Evolutionary conservation across 1,284 basidiomycete species (phyloP).

Genomic region (Naganishia cerealis): DNA sequence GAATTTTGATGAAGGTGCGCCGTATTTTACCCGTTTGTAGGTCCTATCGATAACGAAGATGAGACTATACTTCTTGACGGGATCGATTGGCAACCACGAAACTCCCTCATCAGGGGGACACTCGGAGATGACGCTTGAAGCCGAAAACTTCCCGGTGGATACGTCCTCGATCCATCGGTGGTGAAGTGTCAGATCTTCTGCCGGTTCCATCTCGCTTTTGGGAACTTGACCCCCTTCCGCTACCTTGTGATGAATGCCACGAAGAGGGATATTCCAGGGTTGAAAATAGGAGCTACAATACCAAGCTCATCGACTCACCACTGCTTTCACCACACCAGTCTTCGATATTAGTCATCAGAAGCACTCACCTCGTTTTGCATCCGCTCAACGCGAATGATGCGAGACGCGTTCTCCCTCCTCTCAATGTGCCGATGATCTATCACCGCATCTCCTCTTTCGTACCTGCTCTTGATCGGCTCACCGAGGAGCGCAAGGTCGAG

Average conservation of each 20-base stretch:
- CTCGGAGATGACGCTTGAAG: constrained; percentile 11
- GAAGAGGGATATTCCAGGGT: not conserved
- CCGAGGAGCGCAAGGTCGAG: not conserved
- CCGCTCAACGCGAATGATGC: constrained; percentile 12
- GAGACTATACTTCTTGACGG: constrained; percentile 10
- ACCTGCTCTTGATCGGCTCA: not conserved
- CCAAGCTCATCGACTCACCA: not conserved
- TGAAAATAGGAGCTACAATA: not conserved
- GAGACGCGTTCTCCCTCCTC: constrained; percentile 3
- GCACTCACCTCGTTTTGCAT: constrained; percentile 11
- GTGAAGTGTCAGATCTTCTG: not conserved
- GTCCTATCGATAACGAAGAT: constrained; percentile 13
- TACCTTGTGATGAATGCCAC: not conserved
- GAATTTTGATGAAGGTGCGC: not conserved
- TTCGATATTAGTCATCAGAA: not conserved
- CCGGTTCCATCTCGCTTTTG: no score
- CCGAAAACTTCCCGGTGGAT: not conserved
- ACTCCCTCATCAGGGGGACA: not conserved
- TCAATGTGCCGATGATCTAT: constrained; percentile 23
- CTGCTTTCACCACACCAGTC: not conserved
- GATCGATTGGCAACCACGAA: constrained; percentile 4
- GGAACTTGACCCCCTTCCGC: no score
- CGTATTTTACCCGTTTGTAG: not conserved
- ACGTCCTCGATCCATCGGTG: constrained; percentile 8
- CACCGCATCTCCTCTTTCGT: not conserved